Base-by-base conservation (phyloP, 2,329 filamentous ascomycete genomes). In the Penicillium oxalicum region DNA sequence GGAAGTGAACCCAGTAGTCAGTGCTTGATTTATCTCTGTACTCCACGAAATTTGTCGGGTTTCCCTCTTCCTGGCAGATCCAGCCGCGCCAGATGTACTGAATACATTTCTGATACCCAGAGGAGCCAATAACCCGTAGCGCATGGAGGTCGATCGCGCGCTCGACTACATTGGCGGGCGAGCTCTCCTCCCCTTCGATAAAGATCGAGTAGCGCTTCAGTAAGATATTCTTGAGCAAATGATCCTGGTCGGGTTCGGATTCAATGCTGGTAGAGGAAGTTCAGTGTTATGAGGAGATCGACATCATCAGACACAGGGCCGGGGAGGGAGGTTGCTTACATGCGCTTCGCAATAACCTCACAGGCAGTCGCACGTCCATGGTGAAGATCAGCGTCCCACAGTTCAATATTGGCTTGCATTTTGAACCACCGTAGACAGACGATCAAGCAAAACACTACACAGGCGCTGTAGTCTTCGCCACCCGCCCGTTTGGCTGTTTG, bases 71-170 rank as follows among this genome's bases (percentile, higher is more conserved):
- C 67, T 98, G 93, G n/a, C 95, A 84, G 7, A 97, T 76, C 93
- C 93, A 98, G 24, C 93, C 93, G 53, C 83, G 82, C 93, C 93
- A 98, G 7, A 98, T 82, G 64, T 94, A 89, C 53, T 79, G 82
- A 61, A 97, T 89, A 65, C 91, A 97, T 72, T 94, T 95, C 61
- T 97, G 93, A 68, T 97, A 98, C 26, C 93, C 91, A 0, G 88
- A 90, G 0, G 87, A 91, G 2, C 89, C 89, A 53, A 97, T 97
- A 41, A 98, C 83, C 11, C 81, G 78, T 40, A 97, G 76, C 1
- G 91, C 89, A 66, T 98, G 93, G 26, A 97, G 73, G 61, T 98
- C 93, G 33, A 97, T 90, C 0, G 93, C 88, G 62, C 89, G 88
- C 69, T 98, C 93, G 50, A 98, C 84, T 24, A 88, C 93, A 63